Percentiles rank a stretch among this genome's conserved stretches.
These are phyloP conservation scores for Ettlia oleoabundans DNA, from an alignment of 139 green algal genomes.

Conservation along the genomic window DNA sequence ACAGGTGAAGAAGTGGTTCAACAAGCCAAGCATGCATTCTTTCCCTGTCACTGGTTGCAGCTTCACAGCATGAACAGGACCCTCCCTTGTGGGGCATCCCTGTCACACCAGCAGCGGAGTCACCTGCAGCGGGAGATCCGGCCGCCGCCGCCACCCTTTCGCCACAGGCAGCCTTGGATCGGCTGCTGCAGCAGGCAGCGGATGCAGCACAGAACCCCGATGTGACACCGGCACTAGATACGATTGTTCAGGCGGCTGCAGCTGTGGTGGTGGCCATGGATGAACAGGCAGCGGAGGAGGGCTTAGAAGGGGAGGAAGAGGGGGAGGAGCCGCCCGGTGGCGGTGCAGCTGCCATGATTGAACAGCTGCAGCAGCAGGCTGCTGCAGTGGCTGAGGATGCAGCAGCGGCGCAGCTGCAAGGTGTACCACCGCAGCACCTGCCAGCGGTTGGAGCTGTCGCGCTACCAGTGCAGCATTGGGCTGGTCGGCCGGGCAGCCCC, in stretches of 20 bases:
- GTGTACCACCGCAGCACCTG: too few relatives aligned
- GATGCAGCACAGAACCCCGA: neutral
- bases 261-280: neutral
- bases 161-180: neutral
- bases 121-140: neutral
- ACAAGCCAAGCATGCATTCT: too few relatives aligned
- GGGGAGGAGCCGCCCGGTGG: neutral
- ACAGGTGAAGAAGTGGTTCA: too few relatives aligned
- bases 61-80: too few relatives aligned
- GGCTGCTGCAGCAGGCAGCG: conserved; percentile 1
- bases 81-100: conserved; percentile 15
- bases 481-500: too few relatives aligned
- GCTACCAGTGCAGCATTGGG: too few relatives aligned
- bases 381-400: too few relatives aligned
- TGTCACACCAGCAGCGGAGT: neutral
- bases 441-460: too few relatives aligned
- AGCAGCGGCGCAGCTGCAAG: too few relatives aligned
- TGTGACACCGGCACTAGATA: neutral
- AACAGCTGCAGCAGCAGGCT: too few relatives aligned
- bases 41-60: too few relatives aligned
- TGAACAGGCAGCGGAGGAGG: neutral
- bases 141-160: too few relatives aligned
- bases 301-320: neutral
- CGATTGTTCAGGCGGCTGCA: neutral
- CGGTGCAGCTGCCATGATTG: neutral